A percentile compares a stretch with the other conserved stretches of the same genome.
phyloP scores from a whole-genome alignment of 108 stramenopile genomes.

The Cyclotella sp. region DNA sequence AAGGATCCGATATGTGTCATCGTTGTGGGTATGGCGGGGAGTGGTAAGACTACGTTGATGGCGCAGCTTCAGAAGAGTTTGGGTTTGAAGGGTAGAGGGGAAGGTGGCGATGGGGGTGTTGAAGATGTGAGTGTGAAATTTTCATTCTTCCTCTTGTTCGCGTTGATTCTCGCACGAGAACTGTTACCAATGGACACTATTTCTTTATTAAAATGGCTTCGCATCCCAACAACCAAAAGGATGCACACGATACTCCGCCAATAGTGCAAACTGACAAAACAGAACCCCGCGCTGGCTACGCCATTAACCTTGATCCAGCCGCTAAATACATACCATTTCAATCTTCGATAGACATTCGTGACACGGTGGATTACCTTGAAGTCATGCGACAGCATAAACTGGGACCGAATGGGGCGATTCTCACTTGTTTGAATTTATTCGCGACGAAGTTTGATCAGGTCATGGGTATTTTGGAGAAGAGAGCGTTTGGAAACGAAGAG shows the following conservation, averaged over 20 bases:
- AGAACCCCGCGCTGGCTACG: conserved; percentile 61
- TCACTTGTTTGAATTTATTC: conserved; percentile 97
- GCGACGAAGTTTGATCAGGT: conserved; percentile 99
- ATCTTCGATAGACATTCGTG: conserved; percentile 98
- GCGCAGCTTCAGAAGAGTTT: conserved; percentile 68
- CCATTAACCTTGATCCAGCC: conserved; percentile 98
- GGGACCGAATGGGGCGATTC: conserved; percentile 99
- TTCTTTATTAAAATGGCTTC: too few species aligned
- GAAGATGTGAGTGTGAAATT: conserved; percentile 15
- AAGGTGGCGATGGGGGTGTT: conserved; percentile 20
- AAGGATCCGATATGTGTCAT: conserved; percentile 79
- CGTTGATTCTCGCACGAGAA: too few species aligned
- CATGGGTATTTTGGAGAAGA: conserved; percentile 88
- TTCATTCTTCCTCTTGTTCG: neutral
- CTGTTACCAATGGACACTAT: too few species aligned
- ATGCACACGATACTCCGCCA: neutral
- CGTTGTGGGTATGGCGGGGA: conserved; percentile 94
- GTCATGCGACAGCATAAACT: conserved; percentile 98
- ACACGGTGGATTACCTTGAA: conserved; percentile 97
- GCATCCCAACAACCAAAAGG: neutral
- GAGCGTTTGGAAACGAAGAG: conserved; percentile 53
- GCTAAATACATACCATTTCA: conserved; percentile 90
- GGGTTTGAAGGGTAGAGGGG: conserved; percentile 37
- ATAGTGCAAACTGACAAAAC: conserved; percentile 3
- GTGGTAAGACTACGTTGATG: conserved; percentile 91